Evolutionary conservation across 768 basidiomycete genomes (phyloP).

Genomic region (Mycena indigotica): DNA sequence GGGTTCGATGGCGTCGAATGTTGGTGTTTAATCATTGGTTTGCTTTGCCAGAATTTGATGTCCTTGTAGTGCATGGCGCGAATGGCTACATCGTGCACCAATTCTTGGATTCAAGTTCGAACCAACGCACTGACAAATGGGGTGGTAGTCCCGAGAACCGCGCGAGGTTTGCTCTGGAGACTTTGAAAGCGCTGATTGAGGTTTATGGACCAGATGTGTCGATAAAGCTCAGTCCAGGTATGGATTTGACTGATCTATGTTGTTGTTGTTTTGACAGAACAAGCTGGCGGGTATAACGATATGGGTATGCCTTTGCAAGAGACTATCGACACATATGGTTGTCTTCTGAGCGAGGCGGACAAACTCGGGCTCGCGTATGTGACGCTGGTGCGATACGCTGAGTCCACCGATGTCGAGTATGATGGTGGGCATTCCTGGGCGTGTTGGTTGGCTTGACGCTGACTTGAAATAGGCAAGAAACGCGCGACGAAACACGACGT

Average conservation of each 20-base stretch:
- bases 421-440: neutral
- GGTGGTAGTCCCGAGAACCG: slow-evolving; percentile 47
- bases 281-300: too few species aligned
- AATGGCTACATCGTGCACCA: slow-evolving; percentile 39
- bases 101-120: slow-evolving; percentile 35
- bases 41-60: neutral
- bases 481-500: too few species aligned
- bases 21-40: neutral
- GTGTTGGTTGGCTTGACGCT: slow-evolving; percentile 33
- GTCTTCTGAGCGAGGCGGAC: too few species aligned
- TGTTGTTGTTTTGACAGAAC: too few species aligned
- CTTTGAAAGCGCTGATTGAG: slow-evolving; percentile 31
- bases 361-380: too few species aligned
- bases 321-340: too few species aligned
- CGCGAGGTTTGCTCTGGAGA: slow-evolving; percentile 39
- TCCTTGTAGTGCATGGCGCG: slow-evolving; percentile 28
- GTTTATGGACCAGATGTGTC: slow-evolving; percentile 38
- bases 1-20: slow-evolving; percentile 30
- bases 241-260: too few species aligned
- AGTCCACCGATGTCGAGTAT: neutral
- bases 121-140: slow-evolving; percentile 44
- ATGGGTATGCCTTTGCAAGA: too few species aligned
- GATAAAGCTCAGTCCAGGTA: slow-evolving; percentile 11
- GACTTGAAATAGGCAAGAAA: slow-evolving; percentile 39
- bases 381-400: neutral